Evolutionary conservation across 306 rosid species (phyloP).

Genomic region (Gastrolobium bilobum): DNA sequence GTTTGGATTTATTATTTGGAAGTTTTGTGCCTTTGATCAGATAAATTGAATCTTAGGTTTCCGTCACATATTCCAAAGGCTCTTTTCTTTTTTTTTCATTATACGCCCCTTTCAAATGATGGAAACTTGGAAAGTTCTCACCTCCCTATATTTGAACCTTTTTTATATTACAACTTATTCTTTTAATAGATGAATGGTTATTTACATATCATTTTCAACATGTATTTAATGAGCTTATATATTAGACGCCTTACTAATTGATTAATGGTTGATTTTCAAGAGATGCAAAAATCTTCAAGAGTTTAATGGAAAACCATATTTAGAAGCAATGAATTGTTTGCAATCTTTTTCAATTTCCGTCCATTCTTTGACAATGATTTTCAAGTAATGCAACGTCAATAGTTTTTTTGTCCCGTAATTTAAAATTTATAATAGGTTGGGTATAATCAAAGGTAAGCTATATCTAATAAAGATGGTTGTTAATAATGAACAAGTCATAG

Average conservation of each 20-base stretch:
- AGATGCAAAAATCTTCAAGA: too few species aligned
- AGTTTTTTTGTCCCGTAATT: too few species aligned
- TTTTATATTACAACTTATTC: neutral
- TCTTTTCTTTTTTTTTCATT: neutral
- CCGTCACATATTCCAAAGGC: conserved; percentile 7
- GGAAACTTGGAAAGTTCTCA: neutral
- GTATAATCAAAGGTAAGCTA: neutral
- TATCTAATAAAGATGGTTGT: neutral
- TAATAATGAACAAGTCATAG: too few species aligned
- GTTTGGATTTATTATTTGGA: neutral
- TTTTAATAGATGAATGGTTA: neutral
- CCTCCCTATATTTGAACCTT: neutral
- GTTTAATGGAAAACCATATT: too few species aligned
- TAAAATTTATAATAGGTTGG: too few species aligned
- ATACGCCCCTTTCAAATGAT: neutral
- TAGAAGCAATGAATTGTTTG: too few species aligned
- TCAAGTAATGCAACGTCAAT: neutral
- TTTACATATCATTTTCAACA: too few species aligned
- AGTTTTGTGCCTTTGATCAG: conserved; percentile 1
- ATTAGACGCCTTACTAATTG: too few species aligned
- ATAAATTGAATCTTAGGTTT: conserved; percentile 25
- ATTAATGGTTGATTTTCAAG: too few species aligned
- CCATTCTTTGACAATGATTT: neutral
- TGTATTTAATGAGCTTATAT: too few species aligned
- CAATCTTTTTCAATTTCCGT: neutral